Evolutionary conservation across 768 basidiomycete species (phyloP).

Genomic region (Imleria badia): DNA sequence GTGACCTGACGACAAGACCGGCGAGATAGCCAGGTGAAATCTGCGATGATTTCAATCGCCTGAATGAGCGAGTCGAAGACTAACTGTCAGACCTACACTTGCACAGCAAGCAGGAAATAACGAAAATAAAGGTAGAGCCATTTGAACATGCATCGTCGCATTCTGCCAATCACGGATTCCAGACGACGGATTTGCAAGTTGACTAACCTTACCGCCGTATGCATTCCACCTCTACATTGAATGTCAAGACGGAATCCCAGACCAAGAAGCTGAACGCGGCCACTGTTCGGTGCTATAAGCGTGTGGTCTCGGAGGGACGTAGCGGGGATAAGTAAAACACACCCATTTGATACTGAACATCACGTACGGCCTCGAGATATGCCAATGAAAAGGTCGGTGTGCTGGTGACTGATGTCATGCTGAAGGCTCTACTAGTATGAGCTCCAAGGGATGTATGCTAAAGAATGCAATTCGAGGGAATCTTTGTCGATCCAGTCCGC

Average conservation of each 20-base stretch:
- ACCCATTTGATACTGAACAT: constrained; percentile 13
- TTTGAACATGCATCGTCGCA: constrained; percentile 8
- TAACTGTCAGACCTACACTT: constrained; percentile 6
- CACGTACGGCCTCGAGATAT: constrained; percentile 4
- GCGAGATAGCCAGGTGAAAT: constrained; percentile 7
- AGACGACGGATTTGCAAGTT: no score
- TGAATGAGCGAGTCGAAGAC: neutral
- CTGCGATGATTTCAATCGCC: neutral
- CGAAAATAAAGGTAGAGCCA: constrained; percentile 21
- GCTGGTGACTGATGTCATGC: constrained; percentile 2
- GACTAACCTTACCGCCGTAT: constrained; percentile 30
- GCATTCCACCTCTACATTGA: constrained; percentile 26
- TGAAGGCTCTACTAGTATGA: neutral
- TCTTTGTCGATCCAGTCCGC: neutral
- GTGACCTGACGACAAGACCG: constrained; percentile 7
- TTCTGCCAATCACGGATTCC: constrained; percentile 5
- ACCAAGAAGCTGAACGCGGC: constrained; percentile 26
- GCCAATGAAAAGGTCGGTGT: neutral
- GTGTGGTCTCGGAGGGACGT: neutral
- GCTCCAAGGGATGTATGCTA: neutral
- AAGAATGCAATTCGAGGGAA: neutral
- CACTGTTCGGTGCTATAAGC: constrained; percentile 14
- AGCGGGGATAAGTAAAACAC: neutral
- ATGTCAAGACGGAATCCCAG: constrained; percentile 29
- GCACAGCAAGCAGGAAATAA: constrained; percentile 11